A percentile compares a stretch with the other conserved stretches of the same genome.
phyloP scores from a whole-genome alignment of 305 asterid species.

The Ajuga reptans region DNA sequence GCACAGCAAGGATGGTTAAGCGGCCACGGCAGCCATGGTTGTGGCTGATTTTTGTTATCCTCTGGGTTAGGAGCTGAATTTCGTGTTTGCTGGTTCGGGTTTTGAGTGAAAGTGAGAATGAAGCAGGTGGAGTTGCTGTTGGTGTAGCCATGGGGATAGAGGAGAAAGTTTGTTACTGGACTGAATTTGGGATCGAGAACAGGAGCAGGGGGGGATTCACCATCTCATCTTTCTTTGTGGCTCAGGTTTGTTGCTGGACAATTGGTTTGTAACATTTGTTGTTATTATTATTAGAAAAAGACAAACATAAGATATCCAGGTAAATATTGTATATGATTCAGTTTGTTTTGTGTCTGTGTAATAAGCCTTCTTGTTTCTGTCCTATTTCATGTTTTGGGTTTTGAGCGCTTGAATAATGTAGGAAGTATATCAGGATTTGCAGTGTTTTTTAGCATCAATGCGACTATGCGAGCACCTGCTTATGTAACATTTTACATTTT shows the following conservation, averaged over 20 bases:
- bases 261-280: background rate
- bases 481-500: too few relatives aligned
- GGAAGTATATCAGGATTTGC: background rate
- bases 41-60: conserved; percentile 16
- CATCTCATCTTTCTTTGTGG: conserved; percentile 41
- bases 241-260: conserved; percentile 24
- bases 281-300: background rate
- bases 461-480: too few relatives aligned
- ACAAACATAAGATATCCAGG: background rate
- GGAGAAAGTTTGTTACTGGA: conserved; percentile 11
- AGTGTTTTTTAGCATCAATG: background rate
- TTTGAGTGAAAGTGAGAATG: conserved; percentile 35
- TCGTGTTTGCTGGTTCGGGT: conserved; percentile 26
- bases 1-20: conserved; percentile 32
- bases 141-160: conserved; percentile 53
- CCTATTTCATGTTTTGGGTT: background rate
- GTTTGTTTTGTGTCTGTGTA: background rate
- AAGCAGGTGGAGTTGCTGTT: conserved; percentile 38
- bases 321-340: background rate
- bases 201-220: conserved; percentile 11
- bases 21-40: background rate
- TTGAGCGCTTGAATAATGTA: background rate
- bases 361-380: background rate
- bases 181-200: conserved; percentile 19
- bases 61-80: conserved; percentile 14